These are phyloP conservation scores for Psilocybe mexicana DNA, from an alignment of 1,284 basidiomycete species.

Conservation along the genomic window DNA sequence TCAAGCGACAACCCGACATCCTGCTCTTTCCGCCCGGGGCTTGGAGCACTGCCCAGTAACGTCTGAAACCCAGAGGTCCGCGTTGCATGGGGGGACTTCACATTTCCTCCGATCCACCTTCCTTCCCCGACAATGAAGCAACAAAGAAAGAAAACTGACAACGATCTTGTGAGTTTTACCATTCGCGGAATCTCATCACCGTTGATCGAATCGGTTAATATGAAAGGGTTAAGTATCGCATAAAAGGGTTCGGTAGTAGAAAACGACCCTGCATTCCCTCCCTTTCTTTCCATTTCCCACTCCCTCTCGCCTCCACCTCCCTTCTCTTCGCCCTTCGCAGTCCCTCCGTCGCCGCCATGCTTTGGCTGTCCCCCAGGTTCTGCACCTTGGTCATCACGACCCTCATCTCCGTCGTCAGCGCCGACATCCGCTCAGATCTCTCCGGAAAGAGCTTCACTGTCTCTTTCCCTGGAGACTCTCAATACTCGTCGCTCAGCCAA, in stretches of 20 bases:
- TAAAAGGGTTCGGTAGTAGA: neutral
- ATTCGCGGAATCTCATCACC: neutral
- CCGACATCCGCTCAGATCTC: constrained; percentile 13
- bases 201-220: neutral
- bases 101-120: too few relatives aligned
- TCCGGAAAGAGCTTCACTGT: constrained; percentile 13
- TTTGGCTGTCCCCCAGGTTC: neutral
- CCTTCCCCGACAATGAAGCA: too few relatives aligned
- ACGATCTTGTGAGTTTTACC: neutral
- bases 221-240: neutral
- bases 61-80: too few relatives aligned
- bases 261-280: neutral
- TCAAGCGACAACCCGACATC: too few relatives aligned
- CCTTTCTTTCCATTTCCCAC: neutral
- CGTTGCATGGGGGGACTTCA: too few relatives aligned
- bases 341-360: neutral
- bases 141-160: too few relatives aligned
- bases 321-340: neutral
- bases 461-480: constrained; percentile 13
- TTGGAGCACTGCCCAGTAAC: too few relatives aligned
- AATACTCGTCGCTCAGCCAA: constrained; percentile 25
- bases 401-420: neutral
- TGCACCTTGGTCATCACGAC: neutral
- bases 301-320: neutral
- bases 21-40: too few relatives aligned